Percentiles rank a stretch among this genome's conserved stretches.
phyloP scores from a whole-genome alignment of 2,329 filamentous ascomycete genomes.

The Sporothrix euskadiensis region DNA sequence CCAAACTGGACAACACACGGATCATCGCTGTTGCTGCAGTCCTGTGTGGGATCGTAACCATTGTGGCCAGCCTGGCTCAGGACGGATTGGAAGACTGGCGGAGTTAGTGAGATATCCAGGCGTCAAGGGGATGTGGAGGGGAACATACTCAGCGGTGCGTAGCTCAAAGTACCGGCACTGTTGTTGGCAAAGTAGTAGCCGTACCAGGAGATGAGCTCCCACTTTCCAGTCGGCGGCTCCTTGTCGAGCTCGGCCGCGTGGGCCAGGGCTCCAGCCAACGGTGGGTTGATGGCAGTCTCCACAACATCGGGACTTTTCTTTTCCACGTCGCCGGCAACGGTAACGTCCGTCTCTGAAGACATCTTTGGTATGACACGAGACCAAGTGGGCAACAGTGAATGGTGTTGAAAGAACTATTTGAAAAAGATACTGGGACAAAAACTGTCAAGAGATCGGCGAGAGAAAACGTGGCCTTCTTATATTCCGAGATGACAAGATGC shows the following conservation, averaged over 20 bases:
- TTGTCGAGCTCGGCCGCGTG: slow-evolving; percentile 6
- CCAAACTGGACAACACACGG: slow-evolving; percentile 3
- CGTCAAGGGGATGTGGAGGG: background rate
- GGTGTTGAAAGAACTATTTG: background rate
- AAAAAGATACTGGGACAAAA: background rate
- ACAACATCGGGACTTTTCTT: slow-evolving; percentile 12
- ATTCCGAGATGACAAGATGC: background rate
- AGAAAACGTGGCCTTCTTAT: background rate
- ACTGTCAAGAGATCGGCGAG: background rate
- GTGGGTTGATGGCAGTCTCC: background rate
- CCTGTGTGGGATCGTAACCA: background rate
- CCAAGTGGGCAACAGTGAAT: background rate
- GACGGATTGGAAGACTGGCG: background rate
- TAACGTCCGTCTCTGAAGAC: background rate
- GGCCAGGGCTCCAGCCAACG: background rate
- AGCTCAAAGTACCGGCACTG: background rate
- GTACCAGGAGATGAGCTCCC: slow-evolving; percentile 14
- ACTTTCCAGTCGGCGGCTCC: slow-evolving; percentile 8
- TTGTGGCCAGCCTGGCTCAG: slow-evolving; percentile 3
- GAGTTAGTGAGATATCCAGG: background rate
- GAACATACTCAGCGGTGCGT: background rate
- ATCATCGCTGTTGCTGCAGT: slow-evolving; percentile 5
- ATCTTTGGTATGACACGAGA: background rate
- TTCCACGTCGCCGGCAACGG: background rate
- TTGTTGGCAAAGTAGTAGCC: slow-evolving; percentile 17